Evolutionary conservation across 208 protist genomes (phyloP).

Genomic region (Acanthamoeba sp.): DNA sequence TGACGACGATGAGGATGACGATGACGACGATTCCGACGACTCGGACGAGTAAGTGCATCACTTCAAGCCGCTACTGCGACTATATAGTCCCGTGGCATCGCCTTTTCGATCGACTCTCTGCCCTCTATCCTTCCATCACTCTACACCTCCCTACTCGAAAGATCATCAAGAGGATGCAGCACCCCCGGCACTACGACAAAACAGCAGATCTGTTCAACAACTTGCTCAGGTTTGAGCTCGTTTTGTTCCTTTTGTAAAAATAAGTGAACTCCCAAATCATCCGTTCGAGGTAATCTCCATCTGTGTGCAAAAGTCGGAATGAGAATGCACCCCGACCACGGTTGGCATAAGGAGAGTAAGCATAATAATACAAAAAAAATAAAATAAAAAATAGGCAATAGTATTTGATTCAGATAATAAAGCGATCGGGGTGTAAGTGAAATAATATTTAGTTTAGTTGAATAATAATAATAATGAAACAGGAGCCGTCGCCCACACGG

Average conservation of each 20-base stretch:
- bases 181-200: background rate
- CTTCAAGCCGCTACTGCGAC: background rate
- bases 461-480: background rate
- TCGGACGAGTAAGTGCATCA: background rate
- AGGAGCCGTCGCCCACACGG: background rate
- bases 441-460: slow-evolving; percentile 10
- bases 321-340: background rate
- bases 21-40: slow-evolving; percentile 19
- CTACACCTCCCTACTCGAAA: background rate
- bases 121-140: background rate
- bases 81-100: too few relatives aligned
- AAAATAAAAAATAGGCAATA: background rate
- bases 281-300: background rate
- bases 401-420: background rate
- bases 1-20: slow-evolving; percentile 45
- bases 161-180: background rate
- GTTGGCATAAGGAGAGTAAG: background rate
- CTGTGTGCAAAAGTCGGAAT: too few relatives aligned
- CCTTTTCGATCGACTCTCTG: background rate
- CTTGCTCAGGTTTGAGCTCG: background rate
- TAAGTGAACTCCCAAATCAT: background rate
- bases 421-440: background rate
- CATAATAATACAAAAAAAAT: slow-evolving; percentile 9
- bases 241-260: slow-evolving; percentile 36
- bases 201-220: background rate